Conservation (phyloP, 352 stramenopile species). For the Phytopythium helicoides region DNA sequence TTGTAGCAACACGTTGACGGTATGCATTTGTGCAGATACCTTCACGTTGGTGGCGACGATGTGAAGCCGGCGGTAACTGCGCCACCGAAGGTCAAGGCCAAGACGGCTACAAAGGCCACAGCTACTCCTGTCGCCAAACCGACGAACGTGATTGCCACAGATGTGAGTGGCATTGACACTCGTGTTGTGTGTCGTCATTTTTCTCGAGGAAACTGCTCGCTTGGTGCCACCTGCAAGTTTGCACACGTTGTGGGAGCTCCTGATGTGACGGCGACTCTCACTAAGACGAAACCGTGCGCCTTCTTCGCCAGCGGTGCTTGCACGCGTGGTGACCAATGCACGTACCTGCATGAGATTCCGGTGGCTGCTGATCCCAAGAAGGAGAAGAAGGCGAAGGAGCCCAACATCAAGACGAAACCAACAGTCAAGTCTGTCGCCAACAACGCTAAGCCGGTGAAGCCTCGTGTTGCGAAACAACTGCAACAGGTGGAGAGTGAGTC, state of each 20-base stretch:
- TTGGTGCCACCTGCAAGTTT: constrained; percentile 31
- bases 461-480: too few relatives aligned
- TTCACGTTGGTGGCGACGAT: too few relatives aligned
- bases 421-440: background rate
- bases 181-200: constrained; percentile 54
- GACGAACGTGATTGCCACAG: constrained; percentile 6
- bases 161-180: constrained; percentile 30
- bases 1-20: too few relatives aligned
- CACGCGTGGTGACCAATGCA: constrained; percentile 47
- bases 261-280: constrained; percentile 2
- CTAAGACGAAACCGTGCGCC: constrained; percentile 32
- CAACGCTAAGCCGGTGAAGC: background rate
- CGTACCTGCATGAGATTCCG: constrained; percentile 33
- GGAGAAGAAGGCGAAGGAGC: background rate
- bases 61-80: background rate
- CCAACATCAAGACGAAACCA: constrained; percentile 6
- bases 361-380: background rate
- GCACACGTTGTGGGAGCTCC: constrained; percentile 43
- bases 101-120: background rate
- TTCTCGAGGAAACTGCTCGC: constrained; percentile 37
- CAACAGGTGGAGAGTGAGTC: background rate
- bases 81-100: constrained; percentile 9
- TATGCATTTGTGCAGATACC: too few relatives aligned
- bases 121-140: constrained; percentile 1
- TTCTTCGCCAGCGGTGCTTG: constrained; percentile 56